These are phyloP conservation scores for Ceriops zippeliana DNA, from an alignment of 345 rosid genomes.

Conservation along the genomic window DNA sequence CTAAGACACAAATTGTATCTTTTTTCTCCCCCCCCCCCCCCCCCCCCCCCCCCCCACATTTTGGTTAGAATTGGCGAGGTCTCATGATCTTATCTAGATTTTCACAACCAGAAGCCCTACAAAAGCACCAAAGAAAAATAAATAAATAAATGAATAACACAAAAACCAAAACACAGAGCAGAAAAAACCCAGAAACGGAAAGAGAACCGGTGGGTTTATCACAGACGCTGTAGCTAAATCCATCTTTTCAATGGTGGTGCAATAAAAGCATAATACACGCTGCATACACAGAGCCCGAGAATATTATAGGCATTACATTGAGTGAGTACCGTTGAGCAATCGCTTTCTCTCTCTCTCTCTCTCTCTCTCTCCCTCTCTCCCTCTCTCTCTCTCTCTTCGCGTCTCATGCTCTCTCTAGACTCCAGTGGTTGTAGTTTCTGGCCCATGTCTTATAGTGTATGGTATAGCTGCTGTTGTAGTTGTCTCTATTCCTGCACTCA, in stretches of 20 bases:
- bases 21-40: too few species aligned
- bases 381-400: neutral
- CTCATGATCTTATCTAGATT: neutral
- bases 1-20: neutral
- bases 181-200: conserved; percentile 11
- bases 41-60: too few species aligned
- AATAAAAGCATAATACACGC: conserved; percentile 5
- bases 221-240: neutral
- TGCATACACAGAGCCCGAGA: conserved; percentile 28
- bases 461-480: conserved; percentile 5
- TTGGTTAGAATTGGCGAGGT: too few species aligned
- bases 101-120: conserved; percentile 8
- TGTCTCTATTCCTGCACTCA: conserved; percentile 9
- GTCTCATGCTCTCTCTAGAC: neutral
- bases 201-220: neutral
- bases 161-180: conserved; percentile 3
- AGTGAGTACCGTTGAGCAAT: conserved; percentile 17
- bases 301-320: neutral
- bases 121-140: conserved; percentile 1
- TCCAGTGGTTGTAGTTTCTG: neutral
- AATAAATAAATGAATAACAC: neutral
- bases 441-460: neutral
- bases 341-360: conserved; percentile 11
- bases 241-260: conserved; percentile 4
- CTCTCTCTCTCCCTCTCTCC: neutral